These are phyloP conservation scores for Pyrenophora teres DNA, from an alignment of 2,329 filamentous ascomycete species.

Conservation along the genomic window DNA sequence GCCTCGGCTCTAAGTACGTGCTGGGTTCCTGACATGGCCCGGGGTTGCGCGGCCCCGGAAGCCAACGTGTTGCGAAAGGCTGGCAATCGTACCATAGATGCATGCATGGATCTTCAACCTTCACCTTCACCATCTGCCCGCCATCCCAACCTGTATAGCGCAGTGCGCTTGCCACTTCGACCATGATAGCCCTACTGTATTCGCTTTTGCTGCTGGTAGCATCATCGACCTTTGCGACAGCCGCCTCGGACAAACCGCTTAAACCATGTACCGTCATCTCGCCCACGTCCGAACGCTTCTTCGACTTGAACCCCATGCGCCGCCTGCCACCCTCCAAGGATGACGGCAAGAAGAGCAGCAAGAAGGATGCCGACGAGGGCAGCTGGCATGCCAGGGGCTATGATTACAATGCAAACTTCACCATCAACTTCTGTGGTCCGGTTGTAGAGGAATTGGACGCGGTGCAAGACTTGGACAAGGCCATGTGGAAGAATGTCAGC, in stretches of 20 bases:
- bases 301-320: slow-evolving; percentile 64
- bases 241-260: slow-evolving; percentile 50
- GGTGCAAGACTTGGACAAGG: slow-evolving; percentile 67
- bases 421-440: slow-evolving; percentile 77
- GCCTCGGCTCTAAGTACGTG: neutral
- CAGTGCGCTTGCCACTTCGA: slow-evolving; percentile 10
- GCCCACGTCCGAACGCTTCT: slow-evolving; percentile 64
- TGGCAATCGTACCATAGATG: slow-evolving; percentile 5
- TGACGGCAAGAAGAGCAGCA: slow-evolving; percentile 45
- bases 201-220: slow-evolving; percentile 34
- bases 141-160: slow-evolving; percentile 5
- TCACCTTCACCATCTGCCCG: slow-evolving; percentile 11
- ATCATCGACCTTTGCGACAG: slow-evolving; percentile 35
- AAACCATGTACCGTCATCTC: slow-evolving; percentile 67
- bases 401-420: slow-evolving; percentile 82
- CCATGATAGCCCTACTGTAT: slow-evolving; percentile 34
- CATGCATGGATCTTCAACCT: neutral
- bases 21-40: slow-evolving; percentile 1
- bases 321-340: slow-evolving; percentile 53
- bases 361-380: slow-evolving; percentile 61
- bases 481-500: slow-evolving; percentile 73
- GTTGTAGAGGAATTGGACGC: slow-evolving; percentile 70
- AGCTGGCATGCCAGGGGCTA: slow-evolving; percentile 71
- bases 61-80: slow-evolving; percentile 29
- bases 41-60: slow-evolving; percentile 15